These are phyloP conservation scores for Aureococcus anophagefferens DNA, from an alignment of 108 stramenopile species.

Conservation along the genomic window DNA sequence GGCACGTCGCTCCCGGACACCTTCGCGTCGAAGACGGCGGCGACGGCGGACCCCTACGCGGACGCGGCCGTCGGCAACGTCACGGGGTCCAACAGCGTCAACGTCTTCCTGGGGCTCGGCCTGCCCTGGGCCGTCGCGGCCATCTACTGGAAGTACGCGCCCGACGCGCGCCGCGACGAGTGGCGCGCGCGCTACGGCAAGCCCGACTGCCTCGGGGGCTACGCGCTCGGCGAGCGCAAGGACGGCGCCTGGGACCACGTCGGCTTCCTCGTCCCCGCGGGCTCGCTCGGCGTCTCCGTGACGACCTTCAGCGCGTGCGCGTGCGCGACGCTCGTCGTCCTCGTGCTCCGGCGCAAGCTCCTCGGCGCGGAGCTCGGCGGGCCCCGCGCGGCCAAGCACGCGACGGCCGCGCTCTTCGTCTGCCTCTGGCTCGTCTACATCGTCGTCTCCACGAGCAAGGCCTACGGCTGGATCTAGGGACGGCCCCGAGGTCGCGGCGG, in stretches of 20 bases:
- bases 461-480: background rate
- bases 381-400: slow-evolving; percentile 1
- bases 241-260: background rate
- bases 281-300: slow-evolving; percentile 11
- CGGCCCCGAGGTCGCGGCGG: no score
- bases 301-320: slow-evolving; percentile 14
- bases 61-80: slow-evolving; percentile 32
- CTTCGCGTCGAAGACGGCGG: slow-evolving; percentile 28
- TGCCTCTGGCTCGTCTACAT: slow-evolving; percentile 21
- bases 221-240: background rate
- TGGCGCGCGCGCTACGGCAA: background rate
- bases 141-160: slow-evolving; percentile 12
- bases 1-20: slow-evolving; percentile 31
- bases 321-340: slow-evolving; percentile 6
- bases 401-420: background rate
- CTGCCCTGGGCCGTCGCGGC: slow-evolving; percentile 34
- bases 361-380: slow-evolving; percentile 30
- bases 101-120: slow-evolving; percentile 33
- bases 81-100: slow-evolving; percentile 33
- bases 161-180: background rate
- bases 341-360: slow-evolving; percentile 7
- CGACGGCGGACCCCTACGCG: slow-evolving; percentile 16
- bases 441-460: background rate
- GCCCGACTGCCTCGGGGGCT: slow-evolving; percentile 25
- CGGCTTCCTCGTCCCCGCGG: slow-evolving; percentile 16